These are phyloP conservation scores for Argentina anserina DNA, from an alignment of 306 rosid genomes.

Conservation along the genomic window DNA sequence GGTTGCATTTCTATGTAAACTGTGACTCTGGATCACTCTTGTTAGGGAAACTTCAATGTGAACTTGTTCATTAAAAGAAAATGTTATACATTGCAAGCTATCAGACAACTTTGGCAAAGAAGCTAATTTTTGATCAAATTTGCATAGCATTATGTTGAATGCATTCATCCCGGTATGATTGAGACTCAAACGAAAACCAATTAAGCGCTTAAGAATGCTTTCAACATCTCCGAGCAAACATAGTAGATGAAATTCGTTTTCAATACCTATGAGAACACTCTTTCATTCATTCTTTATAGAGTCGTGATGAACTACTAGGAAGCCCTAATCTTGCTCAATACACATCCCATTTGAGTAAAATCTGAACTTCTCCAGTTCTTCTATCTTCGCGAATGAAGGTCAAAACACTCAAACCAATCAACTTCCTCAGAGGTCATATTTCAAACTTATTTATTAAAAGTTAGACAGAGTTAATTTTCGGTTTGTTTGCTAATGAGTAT, in stretches of 20 bases:
- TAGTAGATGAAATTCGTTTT: too few species aligned
- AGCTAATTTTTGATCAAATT: not conserved
- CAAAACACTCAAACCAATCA: not conserved
- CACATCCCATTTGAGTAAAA: not conserved
- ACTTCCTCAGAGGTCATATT: not conserved
- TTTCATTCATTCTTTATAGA: not conserved
- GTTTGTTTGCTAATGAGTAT: too few species aligned
- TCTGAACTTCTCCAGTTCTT: not conserved
- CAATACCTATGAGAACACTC: not conserved
- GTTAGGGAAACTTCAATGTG: not conserved
- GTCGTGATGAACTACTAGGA: not conserved
- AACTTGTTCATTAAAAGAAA: not conserved
- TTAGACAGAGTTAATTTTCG: too few species aligned
- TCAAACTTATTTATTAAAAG: too few species aligned
- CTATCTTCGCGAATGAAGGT: not conserved
- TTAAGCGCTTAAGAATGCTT: too few species aligned
- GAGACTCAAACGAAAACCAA: not conserved
- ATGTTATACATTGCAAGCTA: not conserved
- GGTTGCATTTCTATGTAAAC: not conserved
- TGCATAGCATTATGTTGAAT: not conserved
- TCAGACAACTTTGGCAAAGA: not conserved
- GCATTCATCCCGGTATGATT: not conserved
- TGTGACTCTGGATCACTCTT: not conserved
- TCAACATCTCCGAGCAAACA: too few species aligned
- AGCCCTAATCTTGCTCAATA: not conserved